Evolutionary conservation across 1,139 yeast species (phyloP), one percentile per base, ranked within the genome.

Genomic region (Hemisphaericaspora lyxosophila): DNA sequence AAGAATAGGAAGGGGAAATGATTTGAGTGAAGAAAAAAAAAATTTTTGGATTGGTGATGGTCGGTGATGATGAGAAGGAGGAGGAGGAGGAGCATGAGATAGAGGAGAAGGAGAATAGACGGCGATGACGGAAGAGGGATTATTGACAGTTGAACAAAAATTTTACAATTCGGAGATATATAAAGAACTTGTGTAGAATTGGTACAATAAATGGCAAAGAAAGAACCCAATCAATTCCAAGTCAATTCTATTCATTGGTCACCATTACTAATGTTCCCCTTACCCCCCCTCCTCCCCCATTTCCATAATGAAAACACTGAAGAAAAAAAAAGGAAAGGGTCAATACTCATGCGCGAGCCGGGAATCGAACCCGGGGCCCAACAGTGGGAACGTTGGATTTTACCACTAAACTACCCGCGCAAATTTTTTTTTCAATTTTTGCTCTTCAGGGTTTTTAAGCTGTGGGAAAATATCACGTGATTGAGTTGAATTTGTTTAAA

Each of bases 301-400:
- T 18, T 17, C 4, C 6, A 19, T 29, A 23, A 19, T 18, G 17
- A 23, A 29, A 15, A 31, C 18, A 26, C 18, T 33, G 25, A 24
- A 25, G 25, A 15, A 33, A 28, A 11, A 28, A 29, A 33, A 35
- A 29, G 23, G 7, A 22, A 23, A n/a, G n/a, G n/a, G n/a, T 29
- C 17, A 18, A 18, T 13, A 15, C 25, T 18, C 2, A 20, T 36
- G 38, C 43, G 39, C 20, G 26, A 30, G 38, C 43, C 41, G 43
- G 43, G 43, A 40, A 34, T 40, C 43, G 43, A 40, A 40, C 43
- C 43, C 43, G 41, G 43, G 38, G 35, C 43, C 53, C 54, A 44
- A 25, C 46, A 12, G 34, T 46, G 34, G 42, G 42, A 39, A 39
- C 22, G 42, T 32, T 31, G 36, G 30, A 37, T 40, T 37, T 38